Conservation (phyloP, 768 basidiomycete genomes). For the Dendrothele bispora region DNA sequence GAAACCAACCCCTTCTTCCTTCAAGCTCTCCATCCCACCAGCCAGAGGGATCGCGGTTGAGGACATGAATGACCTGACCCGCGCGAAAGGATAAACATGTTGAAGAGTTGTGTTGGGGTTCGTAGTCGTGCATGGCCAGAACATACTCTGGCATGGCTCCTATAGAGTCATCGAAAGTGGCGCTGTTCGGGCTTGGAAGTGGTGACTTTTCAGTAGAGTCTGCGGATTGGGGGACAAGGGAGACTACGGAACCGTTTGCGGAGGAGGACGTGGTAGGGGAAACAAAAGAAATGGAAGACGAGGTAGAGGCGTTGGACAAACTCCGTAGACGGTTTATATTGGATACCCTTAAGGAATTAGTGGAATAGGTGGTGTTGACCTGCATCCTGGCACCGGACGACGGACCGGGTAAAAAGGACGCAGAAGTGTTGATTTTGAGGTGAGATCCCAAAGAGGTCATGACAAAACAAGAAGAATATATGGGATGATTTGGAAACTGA, state of each 20-base stretch:
- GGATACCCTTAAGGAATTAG: slow-evolving; percentile 31
- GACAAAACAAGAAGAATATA: no score
- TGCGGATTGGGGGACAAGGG: slow-evolving; percentile 40
- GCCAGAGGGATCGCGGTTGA: slow-evolving; percentile 82
- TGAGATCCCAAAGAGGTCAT: slow-evolving; percentile 25
- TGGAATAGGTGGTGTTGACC: slow-evolving; percentile 2
- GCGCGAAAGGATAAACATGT: slow-evolving; percentile 88
- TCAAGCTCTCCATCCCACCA: slow-evolving; percentile 99
- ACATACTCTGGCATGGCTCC: slow-evolving; percentile 66
- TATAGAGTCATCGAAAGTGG: slow-evolving; percentile 48
- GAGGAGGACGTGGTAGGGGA: slow-evolving; percentile 52
- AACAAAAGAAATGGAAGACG: slow-evolving; percentile 55
- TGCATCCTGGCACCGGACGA: slow-evolving; percentile 7
- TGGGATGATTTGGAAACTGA: no score
- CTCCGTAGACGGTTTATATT: slow-evolving; percentile 41
- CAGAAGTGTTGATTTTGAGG: slow-evolving; percentile 27
- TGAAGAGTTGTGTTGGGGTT: slow-evolving; percentile 64
- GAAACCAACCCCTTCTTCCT: slow-evolving; percentile 93
- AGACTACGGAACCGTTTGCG: slow-evolving; percentile 52
- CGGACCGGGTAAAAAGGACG: slow-evolving; percentile 15
- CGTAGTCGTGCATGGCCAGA: slow-evolving; percentile 90
- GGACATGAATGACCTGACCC: slow-evolving; percentile 90
- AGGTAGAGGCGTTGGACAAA: slow-evolving; percentile 54
- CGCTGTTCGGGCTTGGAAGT: slow-evolving; percentile 35
- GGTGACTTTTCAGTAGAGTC: slow-evolving; percentile 33